phyloP scores from a whole-genome alignment of 1,139 yeast genomes.

The Entelexis paramagnoliae region DNA sequence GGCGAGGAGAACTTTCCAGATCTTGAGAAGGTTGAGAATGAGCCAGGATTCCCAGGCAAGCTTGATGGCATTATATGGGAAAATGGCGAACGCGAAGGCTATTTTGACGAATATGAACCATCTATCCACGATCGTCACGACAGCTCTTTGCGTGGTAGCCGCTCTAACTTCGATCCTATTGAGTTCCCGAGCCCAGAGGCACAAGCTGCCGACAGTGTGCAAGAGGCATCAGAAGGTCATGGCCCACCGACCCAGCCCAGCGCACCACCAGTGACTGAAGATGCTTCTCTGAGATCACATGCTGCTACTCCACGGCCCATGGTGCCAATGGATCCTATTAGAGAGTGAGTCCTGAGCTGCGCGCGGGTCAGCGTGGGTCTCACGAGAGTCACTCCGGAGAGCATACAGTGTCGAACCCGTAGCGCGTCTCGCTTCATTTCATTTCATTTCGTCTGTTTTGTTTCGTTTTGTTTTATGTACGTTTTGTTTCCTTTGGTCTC shows the following conservation, averaged over 20 bases:
- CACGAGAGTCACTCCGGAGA: too few relatives aligned
- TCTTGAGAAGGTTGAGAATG: not conserved
- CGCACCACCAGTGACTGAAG: not conserved
- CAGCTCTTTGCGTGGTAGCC: not conserved
- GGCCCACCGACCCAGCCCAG: not conserved
- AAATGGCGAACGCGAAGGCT: not conserved
- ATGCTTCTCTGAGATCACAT: not conserved
- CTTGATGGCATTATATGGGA: not conserved
- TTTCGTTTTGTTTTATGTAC: too few relatives aligned
- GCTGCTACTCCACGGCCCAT: not conserved
- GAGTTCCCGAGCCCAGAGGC: not conserved
- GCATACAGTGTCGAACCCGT: too few relatives aligned
- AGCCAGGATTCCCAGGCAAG: not conserved
- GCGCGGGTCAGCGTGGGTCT: too few relatives aligned
- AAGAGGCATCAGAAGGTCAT: not conserved
- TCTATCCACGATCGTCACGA: not conserved
- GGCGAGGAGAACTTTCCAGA: constrained; percentile 1
- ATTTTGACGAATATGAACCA: too few relatives aligned
- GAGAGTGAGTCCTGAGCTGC: not conserved
- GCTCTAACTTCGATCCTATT: not conserved
- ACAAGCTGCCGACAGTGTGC: not conserved
- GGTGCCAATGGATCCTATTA: not conserved
- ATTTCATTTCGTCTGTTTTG: too few relatives aligned
- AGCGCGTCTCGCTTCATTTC: too few relatives aligned
- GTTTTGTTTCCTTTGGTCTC: too few relatives aligned